Evolutionary conservation across 2,329 filamentous ascomycete species (phyloP), one percentile per base, ranked within the genome.

Genomic region (Aureobasidium sp.): DNA sequence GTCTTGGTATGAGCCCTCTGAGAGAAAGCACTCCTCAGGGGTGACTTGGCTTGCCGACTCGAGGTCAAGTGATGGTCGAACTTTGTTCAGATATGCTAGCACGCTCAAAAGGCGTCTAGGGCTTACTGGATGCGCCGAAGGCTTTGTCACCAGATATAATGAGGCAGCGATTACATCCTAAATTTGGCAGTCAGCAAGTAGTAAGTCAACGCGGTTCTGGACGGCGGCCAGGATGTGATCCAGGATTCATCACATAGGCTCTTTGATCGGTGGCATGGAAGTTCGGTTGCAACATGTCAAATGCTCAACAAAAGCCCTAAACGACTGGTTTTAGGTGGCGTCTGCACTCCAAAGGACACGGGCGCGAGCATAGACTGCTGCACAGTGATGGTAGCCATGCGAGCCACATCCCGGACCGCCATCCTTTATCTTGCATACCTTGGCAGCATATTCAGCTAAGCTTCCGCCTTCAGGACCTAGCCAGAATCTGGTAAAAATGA

Each of bases 401-500:
- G 39, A 34, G 20, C 39, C 53, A 57, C 53, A 17, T 45, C 29
- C 31, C 53, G 29, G 29, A 57, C 39, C 53, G 41, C 27, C 41
- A 57, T n/a, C 53, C 53, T 45, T 45, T 36, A n/a, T 15, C 41
- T 29, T 31, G 44, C 45, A 62, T 65, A 73, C 72, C 86, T 86
- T 73, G 79, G 77, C 65, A 75, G 76, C 78, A 82, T 83, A 74
- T 31, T 79, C 74, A 0, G 74, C 70, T 20, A 81, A 67, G 67
- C 79, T 81, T 6, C 77, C 78, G 36, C 78, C 78, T 61, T 80
- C 70, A 76, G 80, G 61, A 74, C 84, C 71, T 78, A 91, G 77
- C 87, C 89, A 96, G 76, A 91, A 94, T 15, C 93, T 84, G 57
- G 88, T 87, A 37, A 96, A 84, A 0, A 94, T 76, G 44, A 97